Conservation (phyloP, 2,329 filamentous ascomycete species). For the Aspergillus amoenus region DNA sequence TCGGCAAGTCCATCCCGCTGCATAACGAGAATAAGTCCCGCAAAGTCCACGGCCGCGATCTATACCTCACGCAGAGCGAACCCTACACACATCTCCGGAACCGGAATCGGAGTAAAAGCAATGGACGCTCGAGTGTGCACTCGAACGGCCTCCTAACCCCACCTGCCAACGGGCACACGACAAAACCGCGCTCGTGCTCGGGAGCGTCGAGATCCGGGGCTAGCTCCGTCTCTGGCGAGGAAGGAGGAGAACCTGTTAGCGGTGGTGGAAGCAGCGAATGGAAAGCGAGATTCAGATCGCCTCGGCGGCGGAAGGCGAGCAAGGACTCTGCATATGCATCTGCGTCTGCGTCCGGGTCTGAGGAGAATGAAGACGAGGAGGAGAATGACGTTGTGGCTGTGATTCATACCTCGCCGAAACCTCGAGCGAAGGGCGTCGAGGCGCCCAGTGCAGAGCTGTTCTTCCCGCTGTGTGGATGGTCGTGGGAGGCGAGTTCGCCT, state of each 20-base stretch:
- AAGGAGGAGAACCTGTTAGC: too few relatives aligned
- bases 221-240: background rate
- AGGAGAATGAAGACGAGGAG: background rate
- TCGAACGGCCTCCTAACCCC: too few relatives aligned
- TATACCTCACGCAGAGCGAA: constrained; percentile 31
- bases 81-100: constrained; percentile 16
- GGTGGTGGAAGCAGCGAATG: background rate
- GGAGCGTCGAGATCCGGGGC: background rate
- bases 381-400: constrained; percentile 2
- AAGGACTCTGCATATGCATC: background rate
- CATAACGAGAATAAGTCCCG: constrained; percentile 7
- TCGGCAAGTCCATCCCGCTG: constrained; percentile 19
- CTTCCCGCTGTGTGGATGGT: background rate
- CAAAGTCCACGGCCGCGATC: constrained; percentile 24
- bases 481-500: background rate
- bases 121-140: background rate
- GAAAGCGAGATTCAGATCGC: background rate
- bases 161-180: background rate
- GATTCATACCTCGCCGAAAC: constrained; percentile 9
- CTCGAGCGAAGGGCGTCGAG: background rate
- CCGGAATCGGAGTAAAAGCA: background rate
- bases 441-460: constrained; percentile 4
- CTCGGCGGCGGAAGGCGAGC: background rate
- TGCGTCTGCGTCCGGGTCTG: background rate
- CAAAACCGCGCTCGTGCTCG: background rate